These are phyloP conservation scores for Pseudocercospora fijiensis DNA, from an alignment of 2,329 filamentous ascomycete genomes.

Conservation along the genomic window DNA sequence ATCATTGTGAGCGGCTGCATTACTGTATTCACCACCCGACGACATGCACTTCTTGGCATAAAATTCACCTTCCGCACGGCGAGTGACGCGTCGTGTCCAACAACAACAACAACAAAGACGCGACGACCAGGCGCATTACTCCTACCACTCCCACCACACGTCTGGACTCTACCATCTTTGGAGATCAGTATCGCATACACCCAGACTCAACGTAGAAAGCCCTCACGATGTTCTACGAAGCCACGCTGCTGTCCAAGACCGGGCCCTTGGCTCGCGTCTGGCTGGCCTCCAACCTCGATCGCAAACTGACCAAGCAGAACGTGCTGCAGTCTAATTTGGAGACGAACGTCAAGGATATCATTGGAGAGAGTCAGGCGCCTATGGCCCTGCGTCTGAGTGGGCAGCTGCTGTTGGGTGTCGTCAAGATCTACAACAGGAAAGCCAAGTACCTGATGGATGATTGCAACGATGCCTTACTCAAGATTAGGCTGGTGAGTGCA, in stretches of 20 bases:
- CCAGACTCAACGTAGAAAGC: neutral
- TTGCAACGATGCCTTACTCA: conserved; percentile 94
- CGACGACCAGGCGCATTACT: conserved; percentile 6
- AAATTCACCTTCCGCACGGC: neutral
- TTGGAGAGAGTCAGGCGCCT: conserved; percentile 86
- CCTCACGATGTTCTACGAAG: conserved; percentile 86
- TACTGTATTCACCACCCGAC: conserved; percentile 2
- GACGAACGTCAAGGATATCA: conserved; percentile 92
- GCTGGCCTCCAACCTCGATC: conserved; percentile 96
- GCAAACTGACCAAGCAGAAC: conserved; percentile 96
- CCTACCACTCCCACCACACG: conserved; percentile 6
- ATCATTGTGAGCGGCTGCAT: neutral
- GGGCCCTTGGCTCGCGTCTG: conserved; percentile 96
- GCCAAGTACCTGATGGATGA: conserved; percentile 94
- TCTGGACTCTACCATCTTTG: conserved; percentile 14
- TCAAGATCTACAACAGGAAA: conserved; percentile 96
- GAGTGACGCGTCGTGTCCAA: conserved; percentile 1
- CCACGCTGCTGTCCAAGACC: conserved; percentile 92
- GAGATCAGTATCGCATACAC: neutral
- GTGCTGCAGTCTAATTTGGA: conserved; percentile 93
- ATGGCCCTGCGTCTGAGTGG: conserved; percentile 93
- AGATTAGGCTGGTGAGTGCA: conserved; percentile 90
- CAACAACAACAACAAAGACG: conserved; percentile 1
- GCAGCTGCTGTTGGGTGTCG: conserved; percentile 90
- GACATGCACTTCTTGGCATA: conserved; percentile 16